These are phyloP conservation scores for Pseudozyma pruni DNA, from an alignment of 1,284 basidiomycete species.

Conservation along the genomic window DNA sequence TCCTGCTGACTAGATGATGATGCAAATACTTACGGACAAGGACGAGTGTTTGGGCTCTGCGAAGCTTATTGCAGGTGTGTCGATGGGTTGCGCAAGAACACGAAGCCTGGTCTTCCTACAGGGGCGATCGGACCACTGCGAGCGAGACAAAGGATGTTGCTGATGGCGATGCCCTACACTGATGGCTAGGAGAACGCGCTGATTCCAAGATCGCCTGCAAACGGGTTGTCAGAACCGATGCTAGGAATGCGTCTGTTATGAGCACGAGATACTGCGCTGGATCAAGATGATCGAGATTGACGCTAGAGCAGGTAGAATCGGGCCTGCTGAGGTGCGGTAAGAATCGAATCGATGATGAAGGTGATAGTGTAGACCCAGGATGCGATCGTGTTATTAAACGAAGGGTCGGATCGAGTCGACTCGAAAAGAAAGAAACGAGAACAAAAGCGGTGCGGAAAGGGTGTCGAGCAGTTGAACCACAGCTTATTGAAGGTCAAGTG, in stretches of 20 bases:
- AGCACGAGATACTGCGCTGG: slow-evolving; percentile 1
- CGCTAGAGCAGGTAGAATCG: too few relatives aligned
- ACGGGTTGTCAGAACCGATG: neutral
- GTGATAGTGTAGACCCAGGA: slow-evolving; percentile 1
- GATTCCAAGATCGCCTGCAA: slow-evolving; percentile 6
- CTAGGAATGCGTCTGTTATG: slow-evolving; percentile 1
- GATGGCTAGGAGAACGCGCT: neutral
- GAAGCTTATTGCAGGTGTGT: neutral
- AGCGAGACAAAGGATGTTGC: neutral
- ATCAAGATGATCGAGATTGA: too few relatives aligned
- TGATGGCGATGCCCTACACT: slow-evolving; percentile 1
- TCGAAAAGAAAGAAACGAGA: neutral
- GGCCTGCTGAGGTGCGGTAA: neutral
- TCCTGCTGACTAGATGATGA: neutral
- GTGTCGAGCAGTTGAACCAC: slow-evolving; percentile 7
- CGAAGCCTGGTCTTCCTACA: neutral
- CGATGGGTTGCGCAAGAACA: neutral
- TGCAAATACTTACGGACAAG: slow-evolving; percentile 28
- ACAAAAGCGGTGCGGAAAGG: slow-evolving; percentile 4
- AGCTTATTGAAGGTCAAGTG: neutral
- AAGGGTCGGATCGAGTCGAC: slow-evolving; percentile 1
- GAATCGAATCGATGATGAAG: neutral
- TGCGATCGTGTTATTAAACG: slow-evolving; percentile 20
- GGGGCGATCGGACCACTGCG: slow-evolving; percentile 5
- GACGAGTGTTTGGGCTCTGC: neutral